Conservation (phyloP, 1,284 basidiomycete genomes). For the Lentinus polychrous region DNA sequence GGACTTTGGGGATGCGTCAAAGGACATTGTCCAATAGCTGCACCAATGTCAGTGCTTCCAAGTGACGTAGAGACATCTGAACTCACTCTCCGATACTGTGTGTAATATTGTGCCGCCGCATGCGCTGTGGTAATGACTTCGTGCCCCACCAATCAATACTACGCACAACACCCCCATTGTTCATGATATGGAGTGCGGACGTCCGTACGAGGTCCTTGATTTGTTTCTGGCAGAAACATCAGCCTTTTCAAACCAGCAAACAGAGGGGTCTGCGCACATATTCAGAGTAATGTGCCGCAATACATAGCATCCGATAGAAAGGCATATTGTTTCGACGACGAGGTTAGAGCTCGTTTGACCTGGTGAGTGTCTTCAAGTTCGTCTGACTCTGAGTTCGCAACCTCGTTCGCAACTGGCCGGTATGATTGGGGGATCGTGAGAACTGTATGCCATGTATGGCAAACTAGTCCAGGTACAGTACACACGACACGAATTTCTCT, state of each 20-base stretch:
- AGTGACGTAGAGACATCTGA: not conserved
- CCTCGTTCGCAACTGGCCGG: not conserved
- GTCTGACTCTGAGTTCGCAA: not conserved
- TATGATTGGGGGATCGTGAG: not conserved
- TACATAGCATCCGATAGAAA: slow-evolving; percentile 76
- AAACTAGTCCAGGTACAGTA: not conserved
- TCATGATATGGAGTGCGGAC: slow-evolving; percentile 69
- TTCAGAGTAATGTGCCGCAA: slow-evolving; percentile 64
- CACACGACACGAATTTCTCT: not conserved
- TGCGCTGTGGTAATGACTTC: slow-evolving; percentile 66
- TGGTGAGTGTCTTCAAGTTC: not conserved
- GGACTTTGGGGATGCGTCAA: slow-evolving; percentile 75
- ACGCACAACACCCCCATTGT: slow-evolving; percentile 76
- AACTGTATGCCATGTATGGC: not conserved
- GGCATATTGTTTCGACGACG: slow-evolving; percentile 44
- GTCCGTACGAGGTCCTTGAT: slow-evolving; percentile 73
- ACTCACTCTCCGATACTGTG: slow-evolving; percentile 77
- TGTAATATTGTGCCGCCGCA: slow-evolving; percentile 61
- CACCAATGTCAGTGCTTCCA: slow-evolving; percentile 2
- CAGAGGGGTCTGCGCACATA: slow-evolving; percentile 44
- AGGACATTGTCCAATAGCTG: slow-evolving; percentile 88
- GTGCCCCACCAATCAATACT: slow-evolving; percentile 74
- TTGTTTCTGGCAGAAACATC: slow-evolving; percentile 43
- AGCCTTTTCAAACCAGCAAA: not conserved
- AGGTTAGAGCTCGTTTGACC: not conserved